Evolutionary conservation across 108 stramenopile genomes (phyloP), one percentile per base, ranked within the genome.

Genomic region (Skeletonema tropicum): DNA sequence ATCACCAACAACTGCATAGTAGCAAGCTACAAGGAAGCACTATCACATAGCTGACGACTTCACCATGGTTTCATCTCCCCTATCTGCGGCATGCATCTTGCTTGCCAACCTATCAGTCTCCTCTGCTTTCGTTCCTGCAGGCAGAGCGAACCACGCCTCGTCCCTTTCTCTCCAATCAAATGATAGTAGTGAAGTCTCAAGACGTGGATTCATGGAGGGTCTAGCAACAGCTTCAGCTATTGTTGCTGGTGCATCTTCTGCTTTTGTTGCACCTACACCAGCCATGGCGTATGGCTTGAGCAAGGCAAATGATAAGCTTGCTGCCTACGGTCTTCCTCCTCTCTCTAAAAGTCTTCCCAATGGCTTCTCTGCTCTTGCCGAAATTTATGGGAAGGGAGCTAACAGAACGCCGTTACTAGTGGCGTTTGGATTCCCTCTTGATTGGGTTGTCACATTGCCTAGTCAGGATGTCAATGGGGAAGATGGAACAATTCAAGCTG

Each of bases 401-500:
- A 94, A 97, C 74, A 87, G 97, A 57, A 89, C 90, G 59, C 92
- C 96, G 1, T 79, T 97, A 32, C 79, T 98, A 3, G 96, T 98
- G 58, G 71, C 86, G 42, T 97, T 96, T 74, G 77, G 72, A 49
- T 92, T 92, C 71, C 96, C 96, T n/a, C 63, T 88, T 35, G 93
- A 93, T 57, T 98, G 97, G 97, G 89, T 98, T 21, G 94, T 97
- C 9, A 85, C 87, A 13, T 64, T 87, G 35, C 97, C 97, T 3
- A 90, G 83, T 74, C 88, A 95, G 29, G 94, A 98, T 83, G 88
- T 87, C 12, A 98, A 98, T 83, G 95, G 95, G 46, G 97, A 98
- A 84, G 96, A 94, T 66, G 97, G 97, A 31, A 97, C 97, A 9
- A 84, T 98, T 48, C 94, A 96, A 38, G 95, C 94, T 41, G 97